These are phyloP conservation scores for Candida fluviatilis DNA, from an alignment of 805 yeast genomes.

Conservation along the genomic window DNA sequence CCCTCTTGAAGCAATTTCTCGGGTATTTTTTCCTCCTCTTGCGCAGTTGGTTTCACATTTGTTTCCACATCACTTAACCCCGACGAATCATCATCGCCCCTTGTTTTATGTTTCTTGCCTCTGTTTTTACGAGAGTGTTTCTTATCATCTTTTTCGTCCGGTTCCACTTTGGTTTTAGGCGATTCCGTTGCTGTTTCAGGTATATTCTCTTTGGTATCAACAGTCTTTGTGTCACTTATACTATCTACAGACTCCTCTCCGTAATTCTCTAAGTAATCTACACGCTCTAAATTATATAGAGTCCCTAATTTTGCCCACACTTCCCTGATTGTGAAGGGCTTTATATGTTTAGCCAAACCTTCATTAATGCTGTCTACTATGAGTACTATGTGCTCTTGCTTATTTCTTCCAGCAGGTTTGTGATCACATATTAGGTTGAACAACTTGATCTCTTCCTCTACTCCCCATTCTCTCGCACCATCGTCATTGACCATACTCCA, in stretches of 20 bases:
- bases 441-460: conserved; percentile 58
- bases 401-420: conserved; percentile 62
- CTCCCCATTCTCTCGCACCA: conserved; percentile 42
- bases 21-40: conserved; percentile 7
- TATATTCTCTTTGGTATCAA: conserved; percentile 4
- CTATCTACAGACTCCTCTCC: conserved; percentile 6
- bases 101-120: conserved; percentile 8
- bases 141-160: conserved; percentile 12
- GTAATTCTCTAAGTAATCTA: conserved; percentile 51
- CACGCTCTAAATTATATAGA: conserved; percentile 52
- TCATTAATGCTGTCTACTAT: conserved; percentile 38
- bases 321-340: conserved; percentile 41
- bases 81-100: conserved; percentile 8
- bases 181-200: conserved; percentile 4
- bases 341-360: conserved; percentile 13
- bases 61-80: conserved; percentile 11
- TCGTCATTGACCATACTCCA: not conserved
- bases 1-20: conserved; percentile 4
- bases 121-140: conserved; percentile 6
- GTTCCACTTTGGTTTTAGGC: conserved; percentile 8
- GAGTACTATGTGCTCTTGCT: conserved; percentile 39
- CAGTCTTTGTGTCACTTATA: conserved; percentile 2
- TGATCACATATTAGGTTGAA: conserved; percentile 58
- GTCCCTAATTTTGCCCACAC: conserved; percentile 53
- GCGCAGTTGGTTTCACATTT: conserved; percentile 8